Evolutionary conservation across 371 early-diverging fungal genomes (phyloP).

Genomic region (Caulochytrium protostelioides): DNA sequence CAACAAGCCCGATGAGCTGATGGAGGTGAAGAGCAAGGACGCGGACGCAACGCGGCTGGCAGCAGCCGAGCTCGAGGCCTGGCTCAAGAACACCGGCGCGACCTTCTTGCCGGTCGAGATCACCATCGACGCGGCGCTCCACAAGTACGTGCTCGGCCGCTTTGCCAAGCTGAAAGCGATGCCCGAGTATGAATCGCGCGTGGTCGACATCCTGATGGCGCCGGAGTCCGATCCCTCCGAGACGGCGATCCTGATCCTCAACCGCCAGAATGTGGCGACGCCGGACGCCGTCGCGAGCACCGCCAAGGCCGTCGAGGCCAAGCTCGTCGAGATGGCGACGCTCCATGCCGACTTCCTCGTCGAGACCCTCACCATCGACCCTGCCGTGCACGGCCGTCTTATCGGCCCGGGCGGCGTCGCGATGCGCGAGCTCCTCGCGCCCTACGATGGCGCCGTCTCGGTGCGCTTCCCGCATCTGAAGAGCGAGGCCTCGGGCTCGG

Average conservation of each 20-base stretch:
- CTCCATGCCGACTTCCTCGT: constrained; percentile 40
- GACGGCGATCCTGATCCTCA: constrained; percentile 48
- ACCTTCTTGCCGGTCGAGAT: constrained; percentile 36
- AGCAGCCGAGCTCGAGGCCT: constrained; percentile 2
- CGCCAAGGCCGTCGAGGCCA: constrained; percentile 14
- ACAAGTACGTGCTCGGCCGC: constrained; percentile 52
- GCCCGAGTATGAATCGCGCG: constrained; percentile 13
- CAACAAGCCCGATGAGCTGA: not conserved
- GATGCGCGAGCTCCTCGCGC: constrained; percentile 30
- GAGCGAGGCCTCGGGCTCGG: too few species aligned
- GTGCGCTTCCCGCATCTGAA: constrained; percentile 57
- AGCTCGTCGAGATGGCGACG: constrained; percentile 19
- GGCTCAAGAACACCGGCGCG: constrained; percentile 10
- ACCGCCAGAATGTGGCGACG: constrained; percentile 28
- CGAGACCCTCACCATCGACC: constrained; percentile 36
- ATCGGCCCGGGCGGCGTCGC: constrained; percentile 45
- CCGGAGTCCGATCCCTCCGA: constrained; percentile 32
- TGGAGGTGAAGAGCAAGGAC: too few species aligned
- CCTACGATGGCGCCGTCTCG: constrained; percentile 36
- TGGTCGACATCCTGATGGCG: constrained; percentile 49
- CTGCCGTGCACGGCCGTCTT: constrained; percentile 50
- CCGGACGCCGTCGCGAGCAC: constrained; percentile 7
- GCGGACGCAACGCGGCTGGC: too few species aligned
- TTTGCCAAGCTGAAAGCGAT: constrained; percentile 20
- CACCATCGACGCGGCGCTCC: constrained; percentile 53